phyloP scores from a whole-genome alignment of 495 filamentous ascomycete genomes.

The Ascobolus immersus region DNA sequence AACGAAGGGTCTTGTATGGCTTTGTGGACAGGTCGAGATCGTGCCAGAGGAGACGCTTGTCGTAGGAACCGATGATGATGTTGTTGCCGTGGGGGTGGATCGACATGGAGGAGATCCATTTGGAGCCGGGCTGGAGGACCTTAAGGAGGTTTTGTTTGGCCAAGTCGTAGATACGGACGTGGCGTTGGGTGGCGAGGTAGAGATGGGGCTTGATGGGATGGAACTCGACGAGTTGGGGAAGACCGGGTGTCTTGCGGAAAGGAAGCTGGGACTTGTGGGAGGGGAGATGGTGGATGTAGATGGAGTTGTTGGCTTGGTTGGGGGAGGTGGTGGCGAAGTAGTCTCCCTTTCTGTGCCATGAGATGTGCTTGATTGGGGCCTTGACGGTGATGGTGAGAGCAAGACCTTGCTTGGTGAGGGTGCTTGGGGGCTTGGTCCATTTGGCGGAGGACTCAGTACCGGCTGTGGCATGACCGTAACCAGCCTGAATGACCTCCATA shows the following conservation, averaged over 20 bases:
- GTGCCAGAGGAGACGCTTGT: constrained; percentile 85
- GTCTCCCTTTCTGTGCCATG: constrained; percentile 83
- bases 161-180: constrained; percentile 77
- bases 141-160: constrained; percentile 69
- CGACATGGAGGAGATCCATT: constrained; percentile 85
- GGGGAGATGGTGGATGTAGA: constrained; percentile 82
- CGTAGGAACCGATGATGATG: constrained; percentile 77
- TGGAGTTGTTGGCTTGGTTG: constrained; percentile 43
- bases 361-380: constrained; percentile 64
- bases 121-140: constrained; percentile 70
- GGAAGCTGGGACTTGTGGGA: constrained; percentile 87
- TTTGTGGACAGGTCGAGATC: constrained; percentile 73
- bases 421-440: constrained; percentile 57
- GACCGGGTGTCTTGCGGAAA: constrained; percentile 63
- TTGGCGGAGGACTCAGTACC: constrained; percentile 34
- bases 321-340: constrained; percentile 87
- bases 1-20: constrained; percentile 87
- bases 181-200: constrained; percentile 83
- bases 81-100: constrained; percentile 86
- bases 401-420: constrained; percentile 45
- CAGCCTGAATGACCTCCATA: constrained; percentile 51
- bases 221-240: constrained; percentile 76
- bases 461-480: constrained; percentile 61
- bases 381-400: constrained; percentile 54
- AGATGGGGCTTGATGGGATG: constrained; percentile 80